Evolutionary conservation across 805 yeast species (phyloP), one percentile per base, ranked within the genome.

Genomic region (Monosporozyma yasuniensis): DNA sequence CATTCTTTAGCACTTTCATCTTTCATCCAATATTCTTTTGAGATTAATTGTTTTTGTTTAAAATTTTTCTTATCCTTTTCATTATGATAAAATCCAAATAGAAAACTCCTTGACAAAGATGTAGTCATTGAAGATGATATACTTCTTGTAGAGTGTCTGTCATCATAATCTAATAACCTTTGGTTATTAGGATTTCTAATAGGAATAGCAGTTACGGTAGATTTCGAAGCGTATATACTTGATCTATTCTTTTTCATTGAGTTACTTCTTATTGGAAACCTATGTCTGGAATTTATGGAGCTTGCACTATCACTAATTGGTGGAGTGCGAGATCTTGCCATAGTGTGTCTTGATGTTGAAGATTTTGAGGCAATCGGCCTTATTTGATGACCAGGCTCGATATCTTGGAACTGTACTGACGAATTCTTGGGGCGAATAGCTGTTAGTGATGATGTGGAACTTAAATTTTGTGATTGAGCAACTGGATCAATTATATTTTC

Each of bases 1-100:
- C 99, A 91, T 54, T 88, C 93, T 8, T 83, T 78, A 0, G 95
- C 96, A 52, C 88, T 86, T 41, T 91, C 86, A 69, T 91, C 97
- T 59, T 90, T 88, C 87, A 91, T 83, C 99, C 99, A 91, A 64
- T 88, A 91, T 61, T 88, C 91, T 52, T 78, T 77, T 4, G 76
- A 71, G 4, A 72, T 52, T 0, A 71, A 49, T 56, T 58, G 48
- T 37, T 56, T 47, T 48, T 59, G 58, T 46, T 57, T 58, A 14
- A 53, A 59, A 44, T 57, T 59, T 46, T 61, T 63, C 47, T 56
- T 64, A 48, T 66, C 63, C 12, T 47, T 48, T 10, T 52, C 48
- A 52, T 66, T 67, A 42, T 63, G 52, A 50, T 72, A 66, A 49
- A 72, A 72, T 0, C 73, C 74, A 50, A 69, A 72, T 5, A 72